Evolutionary conservation across 1,284 basidiomycete genomes (phyloP).

Genomic region (Ceratobasidium sp.): DNA sequence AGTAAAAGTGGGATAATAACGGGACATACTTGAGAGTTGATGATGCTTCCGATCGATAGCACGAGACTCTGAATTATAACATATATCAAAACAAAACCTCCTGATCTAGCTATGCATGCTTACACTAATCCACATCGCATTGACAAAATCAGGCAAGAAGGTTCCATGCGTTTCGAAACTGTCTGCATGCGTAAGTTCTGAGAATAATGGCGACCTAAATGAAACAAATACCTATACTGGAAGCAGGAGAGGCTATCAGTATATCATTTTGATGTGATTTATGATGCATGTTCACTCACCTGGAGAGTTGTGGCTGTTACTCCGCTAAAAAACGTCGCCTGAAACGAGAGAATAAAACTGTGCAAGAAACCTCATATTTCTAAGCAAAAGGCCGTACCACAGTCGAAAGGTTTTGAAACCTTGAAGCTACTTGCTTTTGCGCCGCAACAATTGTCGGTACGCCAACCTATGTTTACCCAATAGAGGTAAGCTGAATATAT

Average conservation of each 20-base stretch:
- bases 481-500: neutral
- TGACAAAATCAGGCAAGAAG: slow-evolving; percentile 58
- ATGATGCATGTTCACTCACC: slow-evolving; percentile 2
- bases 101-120: neutral
- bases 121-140: slow-evolving; percentile 73
- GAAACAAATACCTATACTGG: slow-evolving; percentile 3
- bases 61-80: slow-evolving; percentile 57
- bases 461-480: slow-evolving; percentile 55
- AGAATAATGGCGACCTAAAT: neutral
- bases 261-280: neutral
- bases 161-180: neutral
- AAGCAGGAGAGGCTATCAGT: neutral
- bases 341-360: neutral
- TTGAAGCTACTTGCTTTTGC: slow-evolving; percentile 74
- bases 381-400: slow-evolving; percentile 52
- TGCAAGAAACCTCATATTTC: neutral
- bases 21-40: slow-evolving; percentile 68
- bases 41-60: slow-evolving; percentile 79
- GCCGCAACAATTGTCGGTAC: slow-evolving; percentile 78
- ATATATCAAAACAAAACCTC: neutral
- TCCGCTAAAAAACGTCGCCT: slow-evolving; percentile 79
- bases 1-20: neutral
- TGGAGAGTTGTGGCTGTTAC: slow-evolving; percentile 62
- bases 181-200: neutral
- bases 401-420: slow-evolving; percentile 74